phyloP scores from a whole-genome alignment of 768 basidiomycete genomes.

The Rhizopogon sp. region DNA sequence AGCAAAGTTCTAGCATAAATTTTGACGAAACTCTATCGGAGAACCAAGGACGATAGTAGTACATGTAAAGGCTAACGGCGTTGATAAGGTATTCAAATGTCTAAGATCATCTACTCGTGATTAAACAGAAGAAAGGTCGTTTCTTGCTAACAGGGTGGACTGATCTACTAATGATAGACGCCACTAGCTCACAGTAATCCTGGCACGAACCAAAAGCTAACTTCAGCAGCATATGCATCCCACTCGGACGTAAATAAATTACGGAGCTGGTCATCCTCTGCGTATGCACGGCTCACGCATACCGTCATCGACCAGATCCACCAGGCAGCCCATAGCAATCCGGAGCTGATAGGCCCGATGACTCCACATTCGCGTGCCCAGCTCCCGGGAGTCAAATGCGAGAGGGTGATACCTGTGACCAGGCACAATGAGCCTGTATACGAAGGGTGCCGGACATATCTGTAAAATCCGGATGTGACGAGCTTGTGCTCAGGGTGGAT shows the following conservation, averaged over 20 bases:
- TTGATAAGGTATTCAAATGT: too few relatives aligned
- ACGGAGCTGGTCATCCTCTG: conserved; percentile 47
- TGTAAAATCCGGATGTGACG: conserved; percentile 46
- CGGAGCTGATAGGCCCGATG: conserved; percentile 25
- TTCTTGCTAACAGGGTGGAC: neutral
- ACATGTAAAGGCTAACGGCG: neutral
- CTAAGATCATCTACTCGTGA: neutral
- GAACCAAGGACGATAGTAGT: too few relatives aligned
- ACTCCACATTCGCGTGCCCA: conserved; percentile 38
- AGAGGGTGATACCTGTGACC: conserved; percentile 40
- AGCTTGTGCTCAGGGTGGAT: conserved; percentile 47
- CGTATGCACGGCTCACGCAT: conserved; percentile 41
- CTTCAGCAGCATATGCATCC: conserved; percentile 41
- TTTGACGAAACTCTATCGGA: too few relatives aligned
- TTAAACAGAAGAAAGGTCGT: neutral
- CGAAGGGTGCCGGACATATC: conserved; percentile 50
- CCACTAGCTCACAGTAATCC: conserved; percentile 31
- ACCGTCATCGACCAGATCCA: conserved; percentile 48
- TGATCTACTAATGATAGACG: neutral
- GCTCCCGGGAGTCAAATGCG: conserved; percentile 42
- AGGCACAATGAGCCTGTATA: conserved; percentile 51
- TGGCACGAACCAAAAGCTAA: conserved; percentile 47
- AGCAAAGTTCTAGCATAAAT: too few relatives aligned
- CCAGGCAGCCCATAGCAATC: conserved; percentile 36
- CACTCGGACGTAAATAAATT: conserved; percentile 42